Conservation (phyloP, 345 rosid genomes). For the Physaria fendleri region DNA sequence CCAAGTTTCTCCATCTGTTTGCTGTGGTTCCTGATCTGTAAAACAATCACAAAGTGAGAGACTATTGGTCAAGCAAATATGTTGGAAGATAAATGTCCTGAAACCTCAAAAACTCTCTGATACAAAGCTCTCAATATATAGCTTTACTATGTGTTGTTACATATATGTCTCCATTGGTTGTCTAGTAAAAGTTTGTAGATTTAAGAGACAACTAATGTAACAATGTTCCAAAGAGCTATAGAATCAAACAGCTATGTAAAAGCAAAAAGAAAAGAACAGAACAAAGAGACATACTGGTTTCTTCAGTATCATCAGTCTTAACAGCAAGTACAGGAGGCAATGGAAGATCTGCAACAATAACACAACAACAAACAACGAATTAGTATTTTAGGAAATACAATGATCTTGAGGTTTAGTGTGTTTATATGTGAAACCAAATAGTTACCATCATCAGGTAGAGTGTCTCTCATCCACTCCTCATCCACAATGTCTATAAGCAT, state of each 20-base stretch:
- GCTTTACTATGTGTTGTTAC: too few species aligned
- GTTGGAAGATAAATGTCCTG: too few species aligned
- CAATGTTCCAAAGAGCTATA: not conserved
- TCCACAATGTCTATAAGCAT: conserved; percentile 85
- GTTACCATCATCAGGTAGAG: conserved; percentile 84
- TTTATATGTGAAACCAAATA: not conserved
- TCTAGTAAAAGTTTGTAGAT: not conserved
- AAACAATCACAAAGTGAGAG: not conserved
- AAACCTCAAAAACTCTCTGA: too few species aligned
- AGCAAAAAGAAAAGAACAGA: not conserved
- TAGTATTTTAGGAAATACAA: not conserved
- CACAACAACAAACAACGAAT: not conserved
- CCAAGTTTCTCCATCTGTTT: conserved; percentile 60
- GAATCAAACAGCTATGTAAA: not conserved
- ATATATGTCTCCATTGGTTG: too few species aligned
- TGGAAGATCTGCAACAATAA: conserved; percentile 58
- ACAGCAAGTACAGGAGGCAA: conserved; percentile 70
- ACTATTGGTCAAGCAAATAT: not conserved
- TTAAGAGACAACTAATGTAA: not conserved
- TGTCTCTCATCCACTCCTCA: conserved; percentile 96
- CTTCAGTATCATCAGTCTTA: conserved; percentile 80
- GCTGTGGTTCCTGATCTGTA: conserved; percentile 82
- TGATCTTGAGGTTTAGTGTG: not conserved
- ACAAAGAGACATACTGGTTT: conserved; percentile 53
- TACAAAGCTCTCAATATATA: too few species aligned